Evolutionary conservation across 441 rosid species (phyloP).

Genomic region (Aquilaria agallochum): DNA sequence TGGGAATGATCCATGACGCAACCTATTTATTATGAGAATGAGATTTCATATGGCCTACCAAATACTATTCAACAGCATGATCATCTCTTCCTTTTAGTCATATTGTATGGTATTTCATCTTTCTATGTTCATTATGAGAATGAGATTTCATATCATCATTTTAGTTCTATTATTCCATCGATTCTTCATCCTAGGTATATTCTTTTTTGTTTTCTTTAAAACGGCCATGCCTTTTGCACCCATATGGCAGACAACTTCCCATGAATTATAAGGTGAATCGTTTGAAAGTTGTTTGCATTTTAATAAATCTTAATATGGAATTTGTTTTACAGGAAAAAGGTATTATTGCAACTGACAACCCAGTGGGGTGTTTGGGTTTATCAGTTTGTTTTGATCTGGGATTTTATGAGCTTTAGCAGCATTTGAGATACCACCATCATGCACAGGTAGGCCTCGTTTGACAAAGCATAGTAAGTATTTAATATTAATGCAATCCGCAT

Average conservation of each 20-base stretch:
- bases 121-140: background rate
- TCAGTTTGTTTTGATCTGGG: slow-evolving; percentile 96
- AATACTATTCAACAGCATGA: background rate
- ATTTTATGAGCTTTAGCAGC: slow-evolving; percentile 91
- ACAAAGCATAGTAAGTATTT: background rate
- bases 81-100: background rate
- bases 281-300: no score
- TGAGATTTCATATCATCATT: no score
- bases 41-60: no score
- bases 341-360: slow-evolving; percentile 74
- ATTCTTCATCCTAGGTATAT: no score
- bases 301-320: background rate
- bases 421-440: slow-evolving; percentile 72
- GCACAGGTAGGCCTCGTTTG: slow-evolving; percentile 51
- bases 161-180: no score
- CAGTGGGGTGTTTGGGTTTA: slow-evolving; percentile 79
- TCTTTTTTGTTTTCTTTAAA: slow-evolving; percentile 4
- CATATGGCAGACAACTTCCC: no score
- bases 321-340: slow-evolving; percentile 49
- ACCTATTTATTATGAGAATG: no score
- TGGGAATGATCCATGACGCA: no score
- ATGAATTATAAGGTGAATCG: no score
- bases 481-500: background rate
- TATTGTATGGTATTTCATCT: background rate
- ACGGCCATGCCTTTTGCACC: slow-evolving; percentile 2